Base-by-base conservation (phyloP, 805 yeast genomes). In the Diddensiella transvaalensis region DNA sequence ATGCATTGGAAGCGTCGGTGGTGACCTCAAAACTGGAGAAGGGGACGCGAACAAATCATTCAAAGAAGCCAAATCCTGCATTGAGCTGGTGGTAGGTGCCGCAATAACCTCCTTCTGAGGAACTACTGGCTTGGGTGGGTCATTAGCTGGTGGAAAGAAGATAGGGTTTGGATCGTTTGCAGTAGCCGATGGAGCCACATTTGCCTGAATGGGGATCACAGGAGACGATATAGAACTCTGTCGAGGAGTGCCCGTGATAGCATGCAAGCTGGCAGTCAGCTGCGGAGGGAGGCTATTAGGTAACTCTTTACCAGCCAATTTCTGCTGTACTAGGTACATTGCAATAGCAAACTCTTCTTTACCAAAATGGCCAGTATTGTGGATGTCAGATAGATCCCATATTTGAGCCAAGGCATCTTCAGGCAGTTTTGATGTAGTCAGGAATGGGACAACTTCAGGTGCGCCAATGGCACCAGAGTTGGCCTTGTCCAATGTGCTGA, bases 371-470 rank as follows among this genome's bases (percentile, higher is more conserved):
- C 96, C 97, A 39, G 86, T 80, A 65, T 88, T 88, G 56, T 87
- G 85, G 53, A 88, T 76, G 64, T 93, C 97, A 6, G 98, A 80
- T 57, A 93, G 74, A 67, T 93, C 99, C 99, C 99, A 93, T 38
- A 91, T 82, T 22, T 80, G 70, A 15, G 51, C 51, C 53, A 93
- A 75, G 18, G 80, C 82, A 44, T 87, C 90, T 60, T 90, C 96
- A 44, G 82, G 77, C 51, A 93, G 77, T 53, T 87, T 85, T 2
- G 98, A 91, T 6, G 93, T 85, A 75, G 87, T 82, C 58, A 93
- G 78, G 63, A 90, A 88, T 4, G 85, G 83, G 4, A 96, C 99
- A 40, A 93, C 88, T 55, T 87, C 87, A 50, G 75, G 79, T 2
- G 96, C 84, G 19, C 83, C 77, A 56, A 91, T 74, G 2, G 72